phyloP scores from a whole-genome alignment of 768 basidiomycete species.

The Amanita polypyramis region DNA sequence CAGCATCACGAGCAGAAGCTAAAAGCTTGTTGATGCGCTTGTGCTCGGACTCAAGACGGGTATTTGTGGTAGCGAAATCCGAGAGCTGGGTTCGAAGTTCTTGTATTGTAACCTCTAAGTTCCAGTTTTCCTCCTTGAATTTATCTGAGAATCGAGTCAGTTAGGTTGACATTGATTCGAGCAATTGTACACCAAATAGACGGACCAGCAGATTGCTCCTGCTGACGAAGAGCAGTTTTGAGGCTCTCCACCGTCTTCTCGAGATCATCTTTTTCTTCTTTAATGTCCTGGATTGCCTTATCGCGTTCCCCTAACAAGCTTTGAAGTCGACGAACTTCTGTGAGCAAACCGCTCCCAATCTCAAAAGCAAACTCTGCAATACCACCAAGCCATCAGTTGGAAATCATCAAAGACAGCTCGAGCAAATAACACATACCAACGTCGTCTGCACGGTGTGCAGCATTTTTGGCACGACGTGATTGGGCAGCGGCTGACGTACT shows the following conservation, averaged over 20 bases:
- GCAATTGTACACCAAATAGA: constrained; percentile 8
- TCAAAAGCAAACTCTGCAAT: constrained; percentile 90
- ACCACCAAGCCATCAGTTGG: constrained; percentile 13
- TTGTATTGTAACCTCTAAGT: constrained; percentile 88
- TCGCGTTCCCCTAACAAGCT: constrained; percentile 86
- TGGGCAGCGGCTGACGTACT: constrained; percentile 69
- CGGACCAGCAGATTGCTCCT: constrained; percentile 75
- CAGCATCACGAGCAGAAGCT: constrained; percentile 57
- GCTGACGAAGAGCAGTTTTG: constrained; percentile 59
- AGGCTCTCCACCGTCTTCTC: constrained; percentile 72
- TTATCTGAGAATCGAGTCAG: constrained; percentile 46
- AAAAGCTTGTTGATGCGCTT: constrained; percentile 73
- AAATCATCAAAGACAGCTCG: not conserved
- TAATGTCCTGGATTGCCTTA: constrained; percentile 84
- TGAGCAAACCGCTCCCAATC: constrained; percentile 86
- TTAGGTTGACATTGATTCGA: constrained; percentile 2
- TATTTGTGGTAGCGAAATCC: constrained; percentile 52
- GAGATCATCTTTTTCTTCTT: constrained; percentile 86
- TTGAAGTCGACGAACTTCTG: constrained; percentile 87
- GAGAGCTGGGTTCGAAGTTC: constrained; percentile 66
- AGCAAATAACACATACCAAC: constrained; percentile 48
- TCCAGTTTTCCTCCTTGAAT: constrained; percentile 99
- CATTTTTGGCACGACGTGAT: constrained; percentile 84
- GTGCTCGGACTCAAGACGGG: constrained; percentile 73
- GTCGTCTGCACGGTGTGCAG: constrained; percentile 82